Conservation (phyloP, 2,329 filamentous ascomycete genomes). For the Tolypocladium endophyticum region DNA sequence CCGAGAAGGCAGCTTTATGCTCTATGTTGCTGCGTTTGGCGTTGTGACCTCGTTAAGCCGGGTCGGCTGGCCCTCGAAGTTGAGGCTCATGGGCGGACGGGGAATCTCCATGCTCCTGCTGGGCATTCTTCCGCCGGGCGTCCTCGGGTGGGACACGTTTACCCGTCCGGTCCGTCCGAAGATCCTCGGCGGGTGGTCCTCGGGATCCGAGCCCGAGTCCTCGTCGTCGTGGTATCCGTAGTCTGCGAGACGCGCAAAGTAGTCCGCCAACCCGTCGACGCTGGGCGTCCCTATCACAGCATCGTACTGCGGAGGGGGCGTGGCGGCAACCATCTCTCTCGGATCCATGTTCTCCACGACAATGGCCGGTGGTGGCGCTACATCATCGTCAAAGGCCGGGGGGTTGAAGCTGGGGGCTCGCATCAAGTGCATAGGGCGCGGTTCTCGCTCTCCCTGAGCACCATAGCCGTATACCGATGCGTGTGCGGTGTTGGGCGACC, state of each 20-base stretch:
- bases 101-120: constrained; percentile 47
- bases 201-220: constrained; percentile 29
- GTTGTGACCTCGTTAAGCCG: not conserved
- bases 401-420: constrained; percentile 80
- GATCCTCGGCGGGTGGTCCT: constrained; percentile 34
- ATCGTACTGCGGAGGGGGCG: constrained; percentile 79
- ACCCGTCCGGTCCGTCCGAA: constrained; percentile 42
- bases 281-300: constrained; percentile 59
- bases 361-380: constrained; percentile 24
- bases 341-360: constrained; percentile 10
- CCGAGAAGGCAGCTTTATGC: too few relatives aligned
- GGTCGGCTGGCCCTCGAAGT: not conserved
- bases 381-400: constrained; percentile 73
- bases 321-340: constrained; percentile 37
- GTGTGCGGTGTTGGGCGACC: constrained; percentile 7
- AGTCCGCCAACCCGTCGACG: constrained; percentile 68
- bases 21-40: not conserved
- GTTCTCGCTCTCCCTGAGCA: constrained; percentile 21
- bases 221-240: constrained; percentile 42
- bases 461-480: constrained; percentile 3
- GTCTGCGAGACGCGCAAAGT: constrained; percentile 71
- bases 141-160: constrained; percentile 46
- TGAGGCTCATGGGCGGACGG: constrained; percentile 18
- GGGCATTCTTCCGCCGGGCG: constrained; percentile 41
- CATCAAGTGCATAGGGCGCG: constrained; percentile 74